Percentiles rank a stretch among this genome's conserved stretches.
phyloP scores from a whole-genome alignment of 2,329 filamentous ascomycete genomes.

The Alternaria gansuensis region DNA sequence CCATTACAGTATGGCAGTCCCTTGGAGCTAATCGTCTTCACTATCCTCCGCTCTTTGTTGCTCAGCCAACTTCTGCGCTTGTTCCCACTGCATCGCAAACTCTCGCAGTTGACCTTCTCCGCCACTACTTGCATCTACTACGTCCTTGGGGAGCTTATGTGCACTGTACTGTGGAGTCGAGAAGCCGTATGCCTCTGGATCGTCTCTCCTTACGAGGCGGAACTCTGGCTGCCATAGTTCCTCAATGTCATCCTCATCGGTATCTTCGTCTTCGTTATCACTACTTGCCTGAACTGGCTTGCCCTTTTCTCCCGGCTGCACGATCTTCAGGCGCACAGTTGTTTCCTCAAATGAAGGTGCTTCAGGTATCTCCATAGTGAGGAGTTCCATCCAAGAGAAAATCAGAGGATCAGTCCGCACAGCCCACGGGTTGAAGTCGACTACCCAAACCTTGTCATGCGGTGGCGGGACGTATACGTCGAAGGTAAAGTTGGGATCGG shows the following conservation, averaged over 20 bases:
- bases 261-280: conserved; percentile 28
- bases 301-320: conserved; percentile 15
- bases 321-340: conserved; percentile 43
- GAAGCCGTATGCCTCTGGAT: conserved; percentile 89
- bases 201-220: conserved; percentile 80
- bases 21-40: conserved; percentile 41
- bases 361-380: conserved; percentile 71
- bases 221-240: conserved; percentile 75
- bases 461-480: conserved; percentile 88
- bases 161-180: conserved; percentile 88
- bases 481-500: conserved; percentile 84
- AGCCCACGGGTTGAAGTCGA: conserved; percentile 97
- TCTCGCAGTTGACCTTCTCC: conserved; percentile 79
- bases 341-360: conserved; percentile 18
- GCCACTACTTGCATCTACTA: conserved; percentile 72
- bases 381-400: conserved; percentile 88
- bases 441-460: conserved; percentile 79
- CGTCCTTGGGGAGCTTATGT: conserved; percentile 93
- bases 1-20: conserved; percentile 3
- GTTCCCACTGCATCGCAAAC: conserved; percentile 61
- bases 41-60: conserved; percentile 53
- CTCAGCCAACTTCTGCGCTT: conserved; percentile 55
- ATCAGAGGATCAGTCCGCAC: conserved; percentile 85
- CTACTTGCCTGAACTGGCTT: conserved; percentile 1
- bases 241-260: conserved; percentile 62